Base-by-base conservation (phyloP, 495 filamentous ascomycete genomes). In the Aspergillus saccharolyticus region DNA sequence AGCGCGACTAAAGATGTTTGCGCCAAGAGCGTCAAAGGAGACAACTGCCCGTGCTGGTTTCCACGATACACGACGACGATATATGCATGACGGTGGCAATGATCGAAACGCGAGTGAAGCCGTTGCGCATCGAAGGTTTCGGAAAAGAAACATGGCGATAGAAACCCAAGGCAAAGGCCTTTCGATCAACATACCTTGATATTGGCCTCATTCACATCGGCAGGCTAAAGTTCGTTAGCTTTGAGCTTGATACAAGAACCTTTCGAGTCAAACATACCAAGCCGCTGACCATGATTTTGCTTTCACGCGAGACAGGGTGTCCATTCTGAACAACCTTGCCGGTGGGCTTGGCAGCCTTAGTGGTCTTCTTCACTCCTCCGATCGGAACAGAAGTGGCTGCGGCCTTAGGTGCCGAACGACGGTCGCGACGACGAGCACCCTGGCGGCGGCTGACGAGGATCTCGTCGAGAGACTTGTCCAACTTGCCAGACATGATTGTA, bases 171-270 rank as follows among this genome's bases (percentile, higher is more conserved):
- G 75, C 71, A 74, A 67, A 70, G 75, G 74, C 76, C 80, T 81
- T 70, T 80, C 72, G 70, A 75, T 88, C 85, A 90, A 97, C 94
- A 91, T 98, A 98, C 94, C 95, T 97, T 97, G 79, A 98, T 91
- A 85, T 90, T 89, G 73, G 69, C 76, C 79, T 97, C 94, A 78
- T 83, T 88, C 73, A 98, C 90, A 87, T 98, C 94, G 77, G 83
- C 80, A 69, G 94, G 94, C 91, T 97, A 61, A 43, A 16, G 53
- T 53, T 2, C 1, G 72, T 90, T 81, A 91, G 85, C 56, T 47
- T 52, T 22, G 21, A 51, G 25, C 52, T 46, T 30, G 21, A 42
- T 57, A 33, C 25, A 18, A 6, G 10, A 25, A 15, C 18, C 1
- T 25, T 6, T 16, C 22, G 16, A 18, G n/a, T 58, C 60, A n/a